Percentiles rank a stretch among this genome's conserved stretches.
phyloP scores from a whole-genome alignment of 495 filamentous ascomycete genomes.

The Copromyces sp. region DNA sequence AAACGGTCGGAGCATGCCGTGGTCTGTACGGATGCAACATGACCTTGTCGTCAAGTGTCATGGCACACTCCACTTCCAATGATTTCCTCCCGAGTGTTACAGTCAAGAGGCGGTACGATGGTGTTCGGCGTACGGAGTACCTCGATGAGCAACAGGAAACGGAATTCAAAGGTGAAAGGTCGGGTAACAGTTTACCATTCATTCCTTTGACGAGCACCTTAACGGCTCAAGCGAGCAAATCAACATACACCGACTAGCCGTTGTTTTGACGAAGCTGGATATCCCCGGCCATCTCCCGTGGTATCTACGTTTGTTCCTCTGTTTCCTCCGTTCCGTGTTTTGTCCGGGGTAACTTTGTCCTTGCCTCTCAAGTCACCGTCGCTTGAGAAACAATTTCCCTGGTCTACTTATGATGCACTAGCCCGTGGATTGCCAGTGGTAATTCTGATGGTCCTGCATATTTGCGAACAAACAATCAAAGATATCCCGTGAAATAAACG shows the following conservation, averaged over 20 bases:
- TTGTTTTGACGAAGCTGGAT: neutral
- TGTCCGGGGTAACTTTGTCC: conserved; percentile 1
- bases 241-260: neutral
- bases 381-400: conserved; percentile 1
- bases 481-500: neutral
- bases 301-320: neutral
- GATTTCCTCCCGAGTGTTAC: conserved; percentile 15
- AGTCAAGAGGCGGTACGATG: neutral
- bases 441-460: conserved; percentile 31
- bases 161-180: conserved; percentile 12
- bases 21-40: conserved; percentile 5
- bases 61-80: conserved; percentile 15
- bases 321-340: neutral
- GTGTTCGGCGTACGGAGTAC: conserved; percentile 1
- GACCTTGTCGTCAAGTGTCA: conserved; percentile 10
- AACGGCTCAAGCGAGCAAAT: neutral
- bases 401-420: conserved; percentile 29
- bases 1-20: conserved; percentile 12
- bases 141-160: conserved; percentile 3
- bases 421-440: conserved; percentile 28
- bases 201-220: neutral
- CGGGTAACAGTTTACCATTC: neutral
- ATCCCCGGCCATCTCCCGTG: neutral
- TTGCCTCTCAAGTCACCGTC: neutral
- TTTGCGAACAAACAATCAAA: conserved; percentile 32